Base-by-base conservation (phyloP, 176 grass and related monocot species). In the Oryza australiensis region DNA sequence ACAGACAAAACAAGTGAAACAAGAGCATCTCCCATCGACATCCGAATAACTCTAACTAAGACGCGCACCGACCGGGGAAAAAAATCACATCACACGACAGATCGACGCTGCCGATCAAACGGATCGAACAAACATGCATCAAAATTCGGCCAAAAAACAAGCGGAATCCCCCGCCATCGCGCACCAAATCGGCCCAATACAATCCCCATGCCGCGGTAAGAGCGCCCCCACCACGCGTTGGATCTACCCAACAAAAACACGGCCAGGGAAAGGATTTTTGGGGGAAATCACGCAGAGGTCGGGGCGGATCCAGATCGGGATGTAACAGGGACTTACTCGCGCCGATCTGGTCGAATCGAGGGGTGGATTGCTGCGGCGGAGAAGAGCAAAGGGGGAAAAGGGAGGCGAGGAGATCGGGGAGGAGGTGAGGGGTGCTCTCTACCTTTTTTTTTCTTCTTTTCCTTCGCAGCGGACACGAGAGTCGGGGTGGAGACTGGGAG, bases 291-390 rank as follows among this genome's bases (percentile, higher is more conserved):
- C 70, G 40, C 11, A 1, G 2, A 74, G 59, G 69, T 1, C 16
- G 28, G 81, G 22, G 34, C 9, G 60, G 81, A 66, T 74, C 46
- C n/a, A 68, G 66, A 70, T 40, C 81, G 40, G 28, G 80, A 26
- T 23, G 27, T 7, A 33, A 5, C 4, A 1, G 6, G 26, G 13
- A 1, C 0, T 26, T 74, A 33, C 59, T 4, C 27, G 59, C 59
- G 67, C 66, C 70, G 81, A 83, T 83, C 70, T 35, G 81, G 4
- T n/a, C 40, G 59, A 66, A 74, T 66, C 41, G 22, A 49, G 8
- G 70, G 55, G 59, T 16, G 0, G 35, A 40, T 3, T 32, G 23
- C 41, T 14, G 22, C 55, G 22, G 6, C 20, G 68, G 66, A 70
- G 68, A 23, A 63, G 40, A 69, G 68, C 2, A 15, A 15, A 0